phyloP scores from a whole-genome alignment of 352 stramenopile genomes.

The Pythium vanterpoolii region DNA sequence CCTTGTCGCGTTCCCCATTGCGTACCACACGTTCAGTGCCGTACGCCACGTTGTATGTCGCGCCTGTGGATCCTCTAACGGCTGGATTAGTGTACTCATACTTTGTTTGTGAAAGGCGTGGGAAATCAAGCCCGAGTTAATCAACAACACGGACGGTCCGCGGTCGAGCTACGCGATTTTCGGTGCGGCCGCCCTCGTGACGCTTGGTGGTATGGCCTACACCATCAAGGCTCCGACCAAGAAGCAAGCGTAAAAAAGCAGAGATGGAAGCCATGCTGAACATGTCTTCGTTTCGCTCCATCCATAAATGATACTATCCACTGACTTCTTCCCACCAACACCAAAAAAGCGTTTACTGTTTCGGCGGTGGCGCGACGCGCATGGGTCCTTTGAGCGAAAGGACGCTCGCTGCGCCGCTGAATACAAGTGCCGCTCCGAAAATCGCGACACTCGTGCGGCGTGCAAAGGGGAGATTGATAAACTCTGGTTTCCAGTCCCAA shows the following conservation, averaged over 20 bases:
- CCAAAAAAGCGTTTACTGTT: background rate
- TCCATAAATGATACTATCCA: conserved; percentile 15
- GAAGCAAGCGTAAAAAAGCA: conserved; percentile 9
- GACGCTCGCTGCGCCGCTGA: conserved; percentile 26
- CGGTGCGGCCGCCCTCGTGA: conserved; percentile 45
- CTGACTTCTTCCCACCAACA: background rate
- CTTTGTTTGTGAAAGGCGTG: conserved; percentile 46
- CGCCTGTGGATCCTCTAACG: too few species aligned
- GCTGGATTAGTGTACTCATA: background rate
- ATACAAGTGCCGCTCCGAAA: conserved; percentile 39
- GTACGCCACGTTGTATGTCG: conserved; percentile 62
- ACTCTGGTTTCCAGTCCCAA: conserved; percentile 90
- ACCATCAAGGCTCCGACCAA: conserved; percentile 17
- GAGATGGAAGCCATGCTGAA: background rate
- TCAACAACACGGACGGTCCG: conserved; percentile 68
- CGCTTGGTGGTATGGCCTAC: conserved; percentile 15
- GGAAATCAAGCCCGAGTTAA: conserved; percentile 88
- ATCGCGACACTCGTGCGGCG: conserved; percentile 47
- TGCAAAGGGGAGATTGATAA: conserved; percentile 69
- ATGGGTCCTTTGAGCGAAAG: conserved; percentile 10
- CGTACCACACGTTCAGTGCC: conserved; percentile 89
- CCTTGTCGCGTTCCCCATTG: conserved; percentile 84
- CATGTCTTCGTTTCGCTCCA: background rate
- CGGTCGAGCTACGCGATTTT: conserved; percentile 60
- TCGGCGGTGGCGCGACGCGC: background rate